A percentile compares a stretch with the other conserved stretches of the same genome.
Evolutionary conservation across 768 basidiomycete species (phyloP).

Genomic region (Panaeolus papilionaceus): DNA sequence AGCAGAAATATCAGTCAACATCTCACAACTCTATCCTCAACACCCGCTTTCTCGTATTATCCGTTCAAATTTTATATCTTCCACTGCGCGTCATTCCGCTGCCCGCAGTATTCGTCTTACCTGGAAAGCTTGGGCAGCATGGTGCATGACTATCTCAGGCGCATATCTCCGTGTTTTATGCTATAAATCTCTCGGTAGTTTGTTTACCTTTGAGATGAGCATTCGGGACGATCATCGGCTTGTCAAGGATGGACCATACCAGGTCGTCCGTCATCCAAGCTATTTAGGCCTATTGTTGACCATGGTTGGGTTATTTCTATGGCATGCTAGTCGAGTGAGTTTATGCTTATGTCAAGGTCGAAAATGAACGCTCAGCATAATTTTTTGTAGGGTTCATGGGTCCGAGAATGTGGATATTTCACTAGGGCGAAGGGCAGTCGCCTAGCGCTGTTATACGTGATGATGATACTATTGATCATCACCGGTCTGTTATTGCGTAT

Average conservation of each 20-base stretch:
- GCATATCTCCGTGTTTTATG: slow-evolving; percentile 48
- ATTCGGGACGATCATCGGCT: slow-evolving; percentile 53
- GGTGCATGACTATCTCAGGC: slow-evolving; percentile 40
- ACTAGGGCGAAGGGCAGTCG: slow-evolving; percentile 37
- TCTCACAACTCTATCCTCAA: slow-evolving; percentile 36
- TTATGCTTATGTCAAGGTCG: background rate
- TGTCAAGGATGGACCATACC: slow-evolving; percentile 55
- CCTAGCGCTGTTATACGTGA: slow-evolving; percentile 31
- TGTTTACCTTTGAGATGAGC: slow-evolving; percentile 61
- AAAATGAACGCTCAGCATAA: background rate
- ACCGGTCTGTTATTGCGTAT: slow-evolving; percentile 46
- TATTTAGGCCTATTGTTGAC: slow-evolving; percentile 50
- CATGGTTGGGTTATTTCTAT: slow-evolving; percentile 40
- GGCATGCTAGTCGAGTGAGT: slow-evolving; percentile 44
- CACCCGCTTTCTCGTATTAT: slow-evolving; percentile 30
- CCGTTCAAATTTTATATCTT: slow-evolving; percentile 34
- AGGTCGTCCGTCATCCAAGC: slow-evolving; percentile 55
- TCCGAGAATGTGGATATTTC: slow-evolving; percentile 47
- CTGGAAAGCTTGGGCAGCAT: slow-evolving; percentile 36
- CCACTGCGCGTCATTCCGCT: slow-evolving; percentile 19
- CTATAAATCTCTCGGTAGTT: slow-evolving; percentile 50
- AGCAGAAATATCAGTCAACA: slow-evolving; percentile 44
- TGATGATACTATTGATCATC: slow-evolving; percentile 38
- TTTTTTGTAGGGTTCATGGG: slow-evolving; percentile 49
- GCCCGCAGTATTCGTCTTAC: slow-evolving; percentile 35